Base-by-base conservation (phyloP, 2,329 filamentous ascomycete genomes). In the Penicillium sp. region DNA sequence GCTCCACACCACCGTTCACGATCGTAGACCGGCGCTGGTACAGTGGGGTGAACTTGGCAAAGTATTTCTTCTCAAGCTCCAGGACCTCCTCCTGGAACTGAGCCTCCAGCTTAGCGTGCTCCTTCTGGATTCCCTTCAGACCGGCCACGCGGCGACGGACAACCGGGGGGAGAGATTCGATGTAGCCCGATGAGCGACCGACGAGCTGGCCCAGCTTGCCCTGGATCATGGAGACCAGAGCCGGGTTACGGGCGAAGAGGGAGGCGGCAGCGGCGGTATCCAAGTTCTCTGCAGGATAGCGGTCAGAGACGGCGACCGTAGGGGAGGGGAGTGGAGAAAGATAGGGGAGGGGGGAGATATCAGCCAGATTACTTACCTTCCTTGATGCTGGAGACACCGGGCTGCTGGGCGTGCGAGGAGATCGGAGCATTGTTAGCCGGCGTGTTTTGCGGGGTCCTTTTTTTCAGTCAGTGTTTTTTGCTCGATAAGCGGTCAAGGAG, bases 31-130 rank as follows among this genome's bases (percentile, higher is more conserved):
- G 92, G 82, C 94, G 94, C 81, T 96, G 80, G 78, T 99, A 99
- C 44, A 99, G 84, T 55, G 94, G 94, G 48, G 90, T 95, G 79
- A 96, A 99, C 79, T 97, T 97, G 77, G 89, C 90, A 67, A 97
- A 97, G 78, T 96, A 99, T 79, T 96, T 96, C 85, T 99, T 99
- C 83, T 99, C 94, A 25, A 99, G 84, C 75, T 96, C 87, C 53
- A 99, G 83, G 56, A 99, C 92, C 78, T 97, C 95, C 76, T 97
- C 92, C 75, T 99, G 95, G 76, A 99, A 97, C 76, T 96, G 88
- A 48, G 91, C 90, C 81, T 99, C 95, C 65, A 99, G 87, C 79
- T 97, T 96, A 56, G 92, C 90, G 79, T 99, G 94, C 68, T 97
- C 92, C 78, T 96, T 96, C 78, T 99, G 94, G 65, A 99, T 91